These are phyloP conservation scores for Trifolium pratense DNA, from an alignment of 306 rosid genomes.

Conservation along the genomic window DNA sequence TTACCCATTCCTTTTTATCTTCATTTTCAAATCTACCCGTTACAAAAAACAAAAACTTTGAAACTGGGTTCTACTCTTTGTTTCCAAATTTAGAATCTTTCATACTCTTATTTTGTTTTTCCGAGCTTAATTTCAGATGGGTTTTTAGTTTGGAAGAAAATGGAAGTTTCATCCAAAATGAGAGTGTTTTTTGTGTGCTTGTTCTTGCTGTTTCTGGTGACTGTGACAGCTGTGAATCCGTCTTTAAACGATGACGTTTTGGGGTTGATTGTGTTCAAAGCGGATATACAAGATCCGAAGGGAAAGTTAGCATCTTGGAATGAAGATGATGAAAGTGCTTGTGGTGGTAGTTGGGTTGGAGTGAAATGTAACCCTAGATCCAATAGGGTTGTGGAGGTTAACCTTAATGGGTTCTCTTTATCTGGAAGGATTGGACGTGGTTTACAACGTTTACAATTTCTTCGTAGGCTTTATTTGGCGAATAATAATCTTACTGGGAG, in stretches of 20 bases:
- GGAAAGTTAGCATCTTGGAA: slow-evolving; percentile 76
- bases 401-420: slow-evolving; percentile 79
- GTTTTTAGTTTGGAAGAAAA: slow-evolving; percentile 44
- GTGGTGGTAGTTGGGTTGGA: slow-evolving; percentile 71
- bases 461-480: slow-evolving; percentile 73
- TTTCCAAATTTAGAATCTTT: slow-evolving; percentile 24
- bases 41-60: background rate
- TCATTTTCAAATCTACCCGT: background rate
- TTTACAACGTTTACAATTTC: slow-evolving; percentile 65
- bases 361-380: slow-evolving; percentile 93
- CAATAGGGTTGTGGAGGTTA: slow-evolving; percentile 78
- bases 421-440: slow-evolving; percentile 88
- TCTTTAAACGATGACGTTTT: slow-evolving; percentile 91
- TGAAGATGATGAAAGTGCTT: slow-evolving; percentile 85
- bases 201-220: slow-evolving; percentile 47
- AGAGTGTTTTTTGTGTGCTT: slow-evolving; percentile 34
- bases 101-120: slow-evolving; percentile 11
- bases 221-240: slow-evolving; percentile 66
- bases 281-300: slow-evolving; percentile 84
- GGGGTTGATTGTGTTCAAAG: slow-evolving; percentile 94
- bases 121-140: slow-evolving; percentile 53
- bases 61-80: slow-evolving; percentile 8
- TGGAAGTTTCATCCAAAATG: slow-evolving; percentile 44
- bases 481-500: slow-evolving; percentile 83
- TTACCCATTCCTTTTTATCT: slow-evolving; percentile 21